phyloP scores from a whole-genome alignment of 495 filamentous ascomycete species.

The Talaromyces adpressus region DNA sequence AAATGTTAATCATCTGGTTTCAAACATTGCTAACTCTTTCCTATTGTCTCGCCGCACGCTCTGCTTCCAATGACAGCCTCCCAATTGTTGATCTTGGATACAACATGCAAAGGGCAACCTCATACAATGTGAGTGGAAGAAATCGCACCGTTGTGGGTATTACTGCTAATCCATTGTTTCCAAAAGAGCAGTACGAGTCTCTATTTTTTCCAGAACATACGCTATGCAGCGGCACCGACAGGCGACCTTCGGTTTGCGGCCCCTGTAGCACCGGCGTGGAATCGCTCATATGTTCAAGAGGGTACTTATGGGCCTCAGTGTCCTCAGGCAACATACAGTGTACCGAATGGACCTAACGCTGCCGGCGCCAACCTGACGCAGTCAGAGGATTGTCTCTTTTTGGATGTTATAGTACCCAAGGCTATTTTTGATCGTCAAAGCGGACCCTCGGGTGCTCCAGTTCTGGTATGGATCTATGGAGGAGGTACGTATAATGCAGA shows the following conservation, averaged over 20 bases:
- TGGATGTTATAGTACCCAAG: conserved; percentile 43
- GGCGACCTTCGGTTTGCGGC: conserved; percentile 46
- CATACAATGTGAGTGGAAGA: conserved; percentile 33
- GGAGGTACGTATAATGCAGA: conserved; percentile 29
- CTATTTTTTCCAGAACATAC: conserved; percentile 56
- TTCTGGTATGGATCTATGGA: conserved; percentile 56
- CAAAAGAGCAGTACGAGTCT: conserved; percentile 17
- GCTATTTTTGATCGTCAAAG: conserved; percentile 27
- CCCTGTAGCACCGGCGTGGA: conserved; percentile 21
- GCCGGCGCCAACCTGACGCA: conserved; percentile 32
- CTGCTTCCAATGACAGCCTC: conserved; percentile 8
- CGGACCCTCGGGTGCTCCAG: conserved; percentile 33
- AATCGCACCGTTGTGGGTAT: background rate
- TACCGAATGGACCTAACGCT: conserved; percentile 29
- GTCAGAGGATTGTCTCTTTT: conserved; percentile 54
- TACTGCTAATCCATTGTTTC: conserved; percentile 8
- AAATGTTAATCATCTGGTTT: background rate
- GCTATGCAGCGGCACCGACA: conserved; percentile 49
- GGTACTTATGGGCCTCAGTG: conserved; percentile 41
- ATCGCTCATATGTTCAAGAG: conserved; percentile 31
- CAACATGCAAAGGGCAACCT: conserved; percentile 38
- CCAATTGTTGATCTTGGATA: conserved; percentile 47
- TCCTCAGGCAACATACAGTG: conserved; percentile 38
- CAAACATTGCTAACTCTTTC: background rate
- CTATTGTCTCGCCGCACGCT: background rate